These are phyloP conservation scores for Tolypocladium inflatum DNA, from an alignment of 2,329 filamentous ascomycete genomes.

Conservation along the genomic window DNA sequence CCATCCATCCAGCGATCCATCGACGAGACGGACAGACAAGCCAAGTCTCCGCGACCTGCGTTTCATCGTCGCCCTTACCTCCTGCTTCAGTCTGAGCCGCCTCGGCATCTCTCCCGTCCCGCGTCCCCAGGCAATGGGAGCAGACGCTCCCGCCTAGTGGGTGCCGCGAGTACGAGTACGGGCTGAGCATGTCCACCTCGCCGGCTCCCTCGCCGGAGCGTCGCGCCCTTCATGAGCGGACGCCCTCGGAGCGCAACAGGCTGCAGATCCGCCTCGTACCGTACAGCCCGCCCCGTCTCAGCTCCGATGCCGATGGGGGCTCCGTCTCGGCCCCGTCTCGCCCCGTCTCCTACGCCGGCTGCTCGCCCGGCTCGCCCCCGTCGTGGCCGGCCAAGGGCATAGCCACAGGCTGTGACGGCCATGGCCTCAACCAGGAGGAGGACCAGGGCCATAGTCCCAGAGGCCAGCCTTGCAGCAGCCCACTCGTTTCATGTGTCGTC, in stretches of 20 bases:
- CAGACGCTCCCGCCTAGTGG: not conserved
- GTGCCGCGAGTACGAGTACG: not conserved
- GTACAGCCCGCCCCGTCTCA: conserved; percentile 26
- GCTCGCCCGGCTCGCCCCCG: not conserved
- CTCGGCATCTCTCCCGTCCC: not conserved
- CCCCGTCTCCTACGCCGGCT: conserved; percentile 14
- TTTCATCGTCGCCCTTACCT: not conserved
- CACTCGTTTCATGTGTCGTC: not conserved
- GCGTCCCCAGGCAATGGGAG: not conserved
- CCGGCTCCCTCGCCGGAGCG: conserved; percentile 18
- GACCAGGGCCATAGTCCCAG: not conserved
- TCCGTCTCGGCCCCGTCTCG: conserved; percentile 12
- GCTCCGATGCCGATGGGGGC: conserved; percentile 19
- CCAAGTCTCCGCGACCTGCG: not conserved
- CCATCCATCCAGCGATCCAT: not conserved
- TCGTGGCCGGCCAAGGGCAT: conserved; percentile 1
- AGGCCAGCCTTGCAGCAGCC: not conserved
- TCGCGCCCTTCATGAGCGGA: conserved; percentile 13
- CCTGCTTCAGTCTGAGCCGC: not conserved
- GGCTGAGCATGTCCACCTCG: conserved; percentile 22
- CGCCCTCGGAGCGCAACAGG: conserved; percentile 10
- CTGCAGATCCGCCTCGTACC: conserved; percentile 28
- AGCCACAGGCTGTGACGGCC: not conserved
- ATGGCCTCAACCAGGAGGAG: not conserved
- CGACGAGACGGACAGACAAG: not conserved